A percentile compares a stretch with the other conserved stretches of the same genome.
Evolutionary conservation across 345 rosid genomes (phyloP).

Genomic region (Boechera divaricarpa): DNA sequence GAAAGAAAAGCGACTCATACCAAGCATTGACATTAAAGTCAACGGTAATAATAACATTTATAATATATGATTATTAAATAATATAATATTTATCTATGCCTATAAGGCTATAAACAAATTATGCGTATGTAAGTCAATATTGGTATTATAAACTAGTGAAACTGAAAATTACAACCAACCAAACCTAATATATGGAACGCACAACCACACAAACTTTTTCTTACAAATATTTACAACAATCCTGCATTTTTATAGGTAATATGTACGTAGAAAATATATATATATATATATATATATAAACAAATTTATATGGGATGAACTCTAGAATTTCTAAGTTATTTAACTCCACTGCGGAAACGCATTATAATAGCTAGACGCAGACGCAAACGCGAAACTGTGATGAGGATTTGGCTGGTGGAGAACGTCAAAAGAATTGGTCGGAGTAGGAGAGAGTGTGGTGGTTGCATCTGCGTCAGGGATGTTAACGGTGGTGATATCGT

Average conservation of each 20-base stretch:
- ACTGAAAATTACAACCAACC: slow-evolving; percentile 31
- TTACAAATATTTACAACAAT: slow-evolving; percentile 38
- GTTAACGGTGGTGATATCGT: slow-evolving; percentile 90
- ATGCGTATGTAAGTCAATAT: slow-evolving; percentile 4
- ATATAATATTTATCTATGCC: neutral
- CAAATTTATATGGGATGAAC: neutral
- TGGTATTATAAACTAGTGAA: slow-evolving; percentile 9
- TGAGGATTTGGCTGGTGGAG: slow-evolving; percentile 27
- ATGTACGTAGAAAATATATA: slow-evolving; percentile 21
- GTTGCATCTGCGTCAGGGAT: slow-evolving; percentile 52
- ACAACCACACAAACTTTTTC: slow-evolving; percentile 34
- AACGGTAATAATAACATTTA: slow-evolving; percentile 28
- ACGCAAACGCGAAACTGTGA: slow-evolving; percentile 36
- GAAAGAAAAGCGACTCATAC: slow-evolving; percentile 14
- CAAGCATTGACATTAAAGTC: slow-evolving; percentile 38
- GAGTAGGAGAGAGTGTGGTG: slow-evolving; percentile 36
- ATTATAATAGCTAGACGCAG: slow-evolving; percentile 28
- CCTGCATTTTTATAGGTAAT: slow-evolving; percentile 16
- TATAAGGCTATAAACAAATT: neutral
- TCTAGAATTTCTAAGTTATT: slow-evolving; percentile 7
- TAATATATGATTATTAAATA: neutral
- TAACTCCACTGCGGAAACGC: slow-evolving; percentile 37
- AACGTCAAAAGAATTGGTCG: slow-evolving; percentile 31
- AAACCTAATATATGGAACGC: slow-evolving; percentile 14
- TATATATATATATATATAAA: neutral